Percentiles rank a stretch among this genome's conserved stretches.
These are phyloP conservation scores for Alternaria metachromatica DNA, from an alignment of 2,329 filamentous ascomycete genomes.

Conservation along the genomic window DNA sequence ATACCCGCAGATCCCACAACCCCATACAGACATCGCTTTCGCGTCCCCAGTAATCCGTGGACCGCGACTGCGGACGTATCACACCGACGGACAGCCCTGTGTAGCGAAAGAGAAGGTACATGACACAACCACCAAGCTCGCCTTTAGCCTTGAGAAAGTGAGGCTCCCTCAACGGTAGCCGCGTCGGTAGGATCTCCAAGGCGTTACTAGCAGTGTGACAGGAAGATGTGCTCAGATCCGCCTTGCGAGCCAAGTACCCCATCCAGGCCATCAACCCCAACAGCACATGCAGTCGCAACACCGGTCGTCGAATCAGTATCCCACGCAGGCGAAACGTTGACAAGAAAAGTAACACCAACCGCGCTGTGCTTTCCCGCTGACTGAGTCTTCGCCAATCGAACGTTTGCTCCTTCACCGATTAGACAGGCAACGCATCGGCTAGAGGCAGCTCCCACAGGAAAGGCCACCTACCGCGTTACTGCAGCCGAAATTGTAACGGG, in stretches of 20 bases:
- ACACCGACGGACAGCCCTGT: not conserved
- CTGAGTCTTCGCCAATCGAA: slow-evolving; percentile 13
- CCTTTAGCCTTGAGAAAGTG: not conserved
- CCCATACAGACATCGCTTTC: not conserved
- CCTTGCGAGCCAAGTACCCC: not conserved
- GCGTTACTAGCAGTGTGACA: not conserved
- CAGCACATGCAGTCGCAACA: slow-evolving; percentile 2
- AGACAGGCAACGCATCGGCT: slow-evolving; percentile 18
- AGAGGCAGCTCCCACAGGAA: slow-evolving; percentile 23
- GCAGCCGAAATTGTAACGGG: slow-evolving; percentile 10
- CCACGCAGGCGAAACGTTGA: slow-evolving; percentile 1
- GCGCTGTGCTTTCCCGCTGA: slow-evolving; percentile 2
- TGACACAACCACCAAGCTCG: not conserved
- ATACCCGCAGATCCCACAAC: not conserved
- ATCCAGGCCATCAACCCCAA: slow-evolving; percentile 1
- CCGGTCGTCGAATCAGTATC: slow-evolving; percentile 10
- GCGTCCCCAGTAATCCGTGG: not conserved
- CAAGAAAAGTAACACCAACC: slow-evolving; percentile 8
- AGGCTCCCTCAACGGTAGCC: not conserved
- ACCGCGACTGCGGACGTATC: not conserved
- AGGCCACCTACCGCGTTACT: not conserved
- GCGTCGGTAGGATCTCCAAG: not conserved
- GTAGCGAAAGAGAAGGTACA: not conserved
- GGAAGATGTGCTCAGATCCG: not conserved
- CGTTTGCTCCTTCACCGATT: slow-evolving; percentile 15